phyloP scores from a whole-genome alignment of 2,329 filamentous ascomycete genomes.

The Aciculosporium take region DNA sequence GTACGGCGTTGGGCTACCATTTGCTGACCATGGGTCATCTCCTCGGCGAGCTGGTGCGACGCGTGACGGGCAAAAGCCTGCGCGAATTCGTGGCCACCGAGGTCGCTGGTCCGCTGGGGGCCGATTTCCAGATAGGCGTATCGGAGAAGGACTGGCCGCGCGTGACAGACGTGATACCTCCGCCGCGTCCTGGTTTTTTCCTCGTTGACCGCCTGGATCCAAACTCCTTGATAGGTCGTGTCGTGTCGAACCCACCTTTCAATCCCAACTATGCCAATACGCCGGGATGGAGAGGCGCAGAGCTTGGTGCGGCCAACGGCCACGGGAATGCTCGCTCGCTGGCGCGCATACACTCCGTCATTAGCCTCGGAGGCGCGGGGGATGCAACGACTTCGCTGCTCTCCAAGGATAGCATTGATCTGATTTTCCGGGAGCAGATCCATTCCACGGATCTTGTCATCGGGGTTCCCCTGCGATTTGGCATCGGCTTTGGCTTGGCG shows the following conservation, averaged over 20 bases:
- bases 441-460: constrained; percentile 22
- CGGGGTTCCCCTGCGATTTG: constrained; percentile 21
- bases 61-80: too few species aligned
- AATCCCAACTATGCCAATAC: constrained; percentile 12
- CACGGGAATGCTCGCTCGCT: constrained; percentile 30
- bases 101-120: too few species aligned
- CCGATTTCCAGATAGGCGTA: too few species aligned
- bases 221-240: too few species aligned
- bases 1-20: constrained; percentile 29
- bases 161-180: too few species aligned
- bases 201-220: too few species aligned
- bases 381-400: constrained; percentile 20
- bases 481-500: constrained; percentile 24
- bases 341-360: constrained; percentile 23
- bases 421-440: constrained; percentile 30
- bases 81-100: too few species aligned
- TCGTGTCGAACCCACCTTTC: too few species aligned
- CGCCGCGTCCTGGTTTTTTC: too few species aligned
- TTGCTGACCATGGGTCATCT: too few species aligned
- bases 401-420: constrained; percentile 25
- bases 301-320: constrained; percentile 29
- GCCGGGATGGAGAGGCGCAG: constrained; percentile 21
- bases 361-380: constrained; percentile 9
- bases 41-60: too few species aligned
- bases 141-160: too few species aligned